A percentile compares a stretch with the other conserved stretches of the same genome.
Evolutionary conservation across 176 grass and related monocot genomes (phyloP).

Genomic region (Miscanthus lutarioriparius): DNA sequence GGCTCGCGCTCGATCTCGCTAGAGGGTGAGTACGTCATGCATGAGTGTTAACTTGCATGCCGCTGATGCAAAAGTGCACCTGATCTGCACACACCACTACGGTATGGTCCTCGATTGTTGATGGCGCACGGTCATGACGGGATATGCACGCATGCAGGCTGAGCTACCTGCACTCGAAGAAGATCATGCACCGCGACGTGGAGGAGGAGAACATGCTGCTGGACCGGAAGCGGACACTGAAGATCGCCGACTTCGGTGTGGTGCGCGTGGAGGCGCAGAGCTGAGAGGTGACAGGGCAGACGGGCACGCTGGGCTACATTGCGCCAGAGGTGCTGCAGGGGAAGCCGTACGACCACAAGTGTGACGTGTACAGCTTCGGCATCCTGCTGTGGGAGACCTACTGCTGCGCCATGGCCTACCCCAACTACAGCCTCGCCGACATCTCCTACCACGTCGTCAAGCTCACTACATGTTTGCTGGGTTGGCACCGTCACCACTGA

Average conservation of each 20-base stretch:
- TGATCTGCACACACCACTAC: no score
- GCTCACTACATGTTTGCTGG: neutral
- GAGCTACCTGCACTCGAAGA: conserved; percentile 75
- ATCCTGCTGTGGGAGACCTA: conserved; percentile 90
- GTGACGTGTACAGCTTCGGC: conserved; percentile 89
- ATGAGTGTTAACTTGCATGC: no score
- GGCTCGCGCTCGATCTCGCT: conserved; percentile 69
- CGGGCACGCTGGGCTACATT: conserved; percentile 85
- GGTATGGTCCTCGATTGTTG: no score
- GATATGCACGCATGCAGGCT: conserved; percentile 22
- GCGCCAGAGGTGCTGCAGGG: conserved; percentile 92
- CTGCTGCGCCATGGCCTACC: conserved; percentile 89
- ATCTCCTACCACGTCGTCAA: conserved; percentile 77
- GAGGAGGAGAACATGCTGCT: conserved; percentile 96
- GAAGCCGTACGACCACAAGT: conserved; percentile 78
- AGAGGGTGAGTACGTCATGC: conserved; percentile 42
- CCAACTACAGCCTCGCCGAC: conserved; percentile 64
- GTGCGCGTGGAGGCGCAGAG: conserved; percentile 74
- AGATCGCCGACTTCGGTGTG: conserved; percentile 93
- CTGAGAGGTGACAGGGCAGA: conserved; percentile 80
- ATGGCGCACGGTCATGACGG: neutral
- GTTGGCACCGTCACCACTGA: neutral
- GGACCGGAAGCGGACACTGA: conserved; percentile 56
- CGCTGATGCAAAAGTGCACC: no score
- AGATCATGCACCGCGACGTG: conserved; percentile 88